Evolutionary conservation across 176 grass and related monocot genomes (phyloP), one percentile per base, ranked within the genome.

Genomic region (Juncus effusus): DNA sequence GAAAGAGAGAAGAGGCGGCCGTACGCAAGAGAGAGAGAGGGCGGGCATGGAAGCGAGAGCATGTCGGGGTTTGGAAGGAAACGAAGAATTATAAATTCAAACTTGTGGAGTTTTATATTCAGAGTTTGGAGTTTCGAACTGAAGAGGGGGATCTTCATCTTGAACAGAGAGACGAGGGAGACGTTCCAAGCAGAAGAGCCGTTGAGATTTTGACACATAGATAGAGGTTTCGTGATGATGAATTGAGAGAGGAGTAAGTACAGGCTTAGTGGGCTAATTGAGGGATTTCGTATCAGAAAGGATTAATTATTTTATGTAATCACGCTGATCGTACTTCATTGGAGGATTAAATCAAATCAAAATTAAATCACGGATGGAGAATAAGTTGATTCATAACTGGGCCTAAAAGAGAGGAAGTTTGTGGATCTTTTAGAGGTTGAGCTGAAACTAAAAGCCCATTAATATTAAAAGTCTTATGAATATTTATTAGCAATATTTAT

Each of bases 31-130:
- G 54, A 7, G 54, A 41, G 36, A 28, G 13, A 3, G 36, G 51
- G 40, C 61, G 79, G 75, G 74, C 61, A 63, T 60, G 16, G 77
- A 59, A 67, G 73, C 44, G 72, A 63, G 62, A 74, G 79, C 75
- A 75, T 87, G 79, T 79, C 84, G 70, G 75, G 64, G 75, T 56
- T 61, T 56, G 63, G 12, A 65, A 73, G 63, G 38, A 59, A 67
- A 50, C 67, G 62, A 54, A 61, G 61, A 45, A 49, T 45, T 60
- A 54, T 82, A 74, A 44, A 81, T 65, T 85, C 42, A 64, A 71
- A 63, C 16, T 51, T 11, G 64, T 67, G 40, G 10, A 69, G 74
- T 80, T 53, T 50, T 56, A 63, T 6, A 38, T 12, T 38, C 6
- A 7, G 14, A 56, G 13, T 56, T 66, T 36, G 56, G 44, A 59